Evolutionary conservation across 768 basidiomycete genomes (phyloP), one percentile per base, ranked within the genome.

Genomic region (Panellus pusillus): DNA sequence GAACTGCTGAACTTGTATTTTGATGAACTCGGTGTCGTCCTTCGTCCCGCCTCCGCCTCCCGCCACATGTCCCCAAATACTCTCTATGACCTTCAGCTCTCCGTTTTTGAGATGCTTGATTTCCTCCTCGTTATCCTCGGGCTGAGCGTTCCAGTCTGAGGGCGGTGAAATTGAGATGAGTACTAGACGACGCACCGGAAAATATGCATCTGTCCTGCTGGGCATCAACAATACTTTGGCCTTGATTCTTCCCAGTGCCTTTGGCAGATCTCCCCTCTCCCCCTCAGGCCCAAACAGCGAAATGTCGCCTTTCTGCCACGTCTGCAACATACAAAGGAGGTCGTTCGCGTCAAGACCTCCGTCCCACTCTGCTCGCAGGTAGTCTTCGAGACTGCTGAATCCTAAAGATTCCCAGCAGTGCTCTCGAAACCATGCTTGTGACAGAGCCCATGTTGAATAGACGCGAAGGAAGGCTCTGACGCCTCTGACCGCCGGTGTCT

Each of bases 61-160:
- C 7, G 58, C 58, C 13, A 55, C 5, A 50, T 60, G 58, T 4
- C 58, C 58, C 58, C 54, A 60, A 4, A 60, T 60, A 36, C 58
- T 60, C 7, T 60, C 54, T 18, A 60, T 60, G 12, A 59, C 58
- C 36, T 47, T 51, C 12, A 59, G 31, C 14, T 54, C 40, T 8
- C 58, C 58, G 4, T 55, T 8, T 42, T 60, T 52, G 42, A 59
- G 29, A 59, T 55, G 41, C 20, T 50, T 51, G 17, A 55, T 31
- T 39, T 60, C 54, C 36, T 55, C 54, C 24, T 52, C 54, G 28
- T 36, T 59, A 24, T 59, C 58, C 17, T 59, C 53, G 6, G 58
- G 58, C 44, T 24, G 24, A 24, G 24, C 24, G 24, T 24, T 24
- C 24, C 24, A 24, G 24, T n/a, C n/a, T n/a, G n/a, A n/a, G n/a